phyloP scores from a whole-genome alignment of 148 eudicot species.

The Rhododendron williamsianum region DNA sequence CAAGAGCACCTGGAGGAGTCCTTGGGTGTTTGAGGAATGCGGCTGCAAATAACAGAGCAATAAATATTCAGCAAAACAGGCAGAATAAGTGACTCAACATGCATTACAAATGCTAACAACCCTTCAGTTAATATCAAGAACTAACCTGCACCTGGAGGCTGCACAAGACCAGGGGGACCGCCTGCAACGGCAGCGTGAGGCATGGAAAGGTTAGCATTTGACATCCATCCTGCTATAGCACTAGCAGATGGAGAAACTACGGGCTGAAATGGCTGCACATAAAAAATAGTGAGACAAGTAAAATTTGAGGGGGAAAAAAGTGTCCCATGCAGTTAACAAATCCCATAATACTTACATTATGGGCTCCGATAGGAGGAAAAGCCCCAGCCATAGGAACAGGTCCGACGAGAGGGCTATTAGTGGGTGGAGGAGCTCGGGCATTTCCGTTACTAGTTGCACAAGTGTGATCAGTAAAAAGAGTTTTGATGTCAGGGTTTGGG shows the following conservation, averaged over 20 bases:
- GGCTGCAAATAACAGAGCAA: slow-evolving; percentile 23
- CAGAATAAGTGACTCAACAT: neutral
- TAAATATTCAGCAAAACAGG: neutral
- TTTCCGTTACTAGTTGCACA: slow-evolving; percentile 47
- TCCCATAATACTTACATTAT: slow-evolving; percentile 32
- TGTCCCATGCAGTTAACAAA: neutral
- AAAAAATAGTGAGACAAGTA: neutral
- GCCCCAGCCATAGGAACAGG: slow-evolving; percentile 51
- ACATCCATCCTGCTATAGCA: slow-evolving; percentile 60
- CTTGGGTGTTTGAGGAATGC: slow-evolving; percentile 55
- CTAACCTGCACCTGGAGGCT: slow-evolving; percentile 44
- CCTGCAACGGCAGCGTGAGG: slow-evolving; percentile 49
- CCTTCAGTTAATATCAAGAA: neutral
- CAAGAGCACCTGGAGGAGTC: slow-evolving; percentile 44
- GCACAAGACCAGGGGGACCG: slow-evolving; percentile 49
- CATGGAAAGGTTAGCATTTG: slow-evolving; percentile 43
- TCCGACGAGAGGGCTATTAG: slow-evolving; percentile 37
- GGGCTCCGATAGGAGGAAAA: slow-evolving; percentile 48
- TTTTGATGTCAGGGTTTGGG: slow-evolving; percentile 56
- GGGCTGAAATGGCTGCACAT: slow-evolving; percentile 53
- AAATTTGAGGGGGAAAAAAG: neutral
- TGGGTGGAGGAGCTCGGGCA: slow-evolving; percentile 40
- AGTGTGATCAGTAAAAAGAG: slow-evolving; percentile 52
- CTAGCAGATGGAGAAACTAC: slow-evolving; percentile 51
- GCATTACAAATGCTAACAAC: neutral